Evolutionary conservation across 306 rosid genomes (phyloP).

Genomic region (Carpinus viminea): DNA sequence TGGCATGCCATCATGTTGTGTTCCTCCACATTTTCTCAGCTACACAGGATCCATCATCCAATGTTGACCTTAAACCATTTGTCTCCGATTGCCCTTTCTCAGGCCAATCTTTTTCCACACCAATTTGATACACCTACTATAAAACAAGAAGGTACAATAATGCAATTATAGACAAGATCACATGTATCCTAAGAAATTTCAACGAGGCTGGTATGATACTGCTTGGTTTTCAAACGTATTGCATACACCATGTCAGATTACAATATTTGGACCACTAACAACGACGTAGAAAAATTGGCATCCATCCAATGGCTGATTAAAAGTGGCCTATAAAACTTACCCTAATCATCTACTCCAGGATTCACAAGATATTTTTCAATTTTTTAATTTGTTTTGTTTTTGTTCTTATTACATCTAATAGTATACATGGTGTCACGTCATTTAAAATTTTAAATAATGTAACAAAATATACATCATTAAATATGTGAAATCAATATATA

Average conservation of each 20-base stretch:
- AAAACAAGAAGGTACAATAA: constrained; percentile 11
- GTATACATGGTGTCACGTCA: no score
- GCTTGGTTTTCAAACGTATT: constrained; percentile 7
- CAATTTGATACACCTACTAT: not conserved
- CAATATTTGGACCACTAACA: constrained; percentile 9
- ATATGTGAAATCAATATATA: no score
- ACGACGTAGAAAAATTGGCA: not conserved
- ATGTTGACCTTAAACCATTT: constrained; percentile 29
- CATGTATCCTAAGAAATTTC: constrained; percentile 16
- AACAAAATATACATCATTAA: no score
- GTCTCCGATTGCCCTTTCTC: constrained; percentile 26
- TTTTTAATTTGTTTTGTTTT: no score
- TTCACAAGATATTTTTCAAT: not conserved
- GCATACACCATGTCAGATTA: not conserved
- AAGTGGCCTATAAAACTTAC: not conserved
- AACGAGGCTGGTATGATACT: constrained; percentile 22
- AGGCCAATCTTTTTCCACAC: constrained; percentile 2
- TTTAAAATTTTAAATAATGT: no score
- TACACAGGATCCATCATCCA: constrained; percentile 1
- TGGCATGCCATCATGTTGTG: constrained; percentile 8
- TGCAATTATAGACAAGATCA: constrained; percentile 26
- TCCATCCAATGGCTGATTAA: not conserved
- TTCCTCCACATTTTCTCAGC: constrained; percentile 18
- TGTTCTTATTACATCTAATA: not conserved
- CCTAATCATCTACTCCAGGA: not conserved